Conservation (phyloP, 1,284 basidiomycete species). For the Schizopora paradoxa region DNA sequence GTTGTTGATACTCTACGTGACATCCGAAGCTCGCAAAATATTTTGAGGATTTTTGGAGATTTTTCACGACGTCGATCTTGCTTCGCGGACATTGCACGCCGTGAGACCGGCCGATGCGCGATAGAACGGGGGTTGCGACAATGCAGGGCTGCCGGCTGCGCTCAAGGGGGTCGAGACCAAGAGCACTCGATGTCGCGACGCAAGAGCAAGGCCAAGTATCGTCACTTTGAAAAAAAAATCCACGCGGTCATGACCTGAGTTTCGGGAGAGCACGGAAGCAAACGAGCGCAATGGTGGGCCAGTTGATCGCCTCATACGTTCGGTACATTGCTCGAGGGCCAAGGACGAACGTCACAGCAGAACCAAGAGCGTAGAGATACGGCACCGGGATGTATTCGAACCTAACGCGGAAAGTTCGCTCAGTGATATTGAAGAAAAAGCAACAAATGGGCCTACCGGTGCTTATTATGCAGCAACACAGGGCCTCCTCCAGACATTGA, state of each 20-base stretch:
- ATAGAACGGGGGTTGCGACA: neutral
- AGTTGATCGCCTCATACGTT: constrained; percentile 20
- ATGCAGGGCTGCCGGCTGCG: neutral
- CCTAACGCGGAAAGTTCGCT: constrained; percentile 3
- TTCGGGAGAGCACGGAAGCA: constrained; percentile 8
- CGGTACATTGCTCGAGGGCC: constrained; percentile 20
- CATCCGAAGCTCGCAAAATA: no score
- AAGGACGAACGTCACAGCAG: constrained; percentile 15
- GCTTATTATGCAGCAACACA: constrained; percentile 12
- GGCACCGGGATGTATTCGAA: constrained; percentile 7
- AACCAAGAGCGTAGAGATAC: constrained; percentile 12
- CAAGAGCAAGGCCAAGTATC: no score
- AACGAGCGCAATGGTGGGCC: constrained; percentile 20
- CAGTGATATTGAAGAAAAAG: neutral
- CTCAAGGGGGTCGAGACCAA: neutral
- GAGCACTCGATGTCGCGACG: no score
- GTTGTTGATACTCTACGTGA: no score
- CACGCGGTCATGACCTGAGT: neutral
- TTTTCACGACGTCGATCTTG: no score
- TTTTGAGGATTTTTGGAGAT: no score
- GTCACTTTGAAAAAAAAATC: neutral
- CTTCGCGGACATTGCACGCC: neutral
- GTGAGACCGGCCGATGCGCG: neutral
- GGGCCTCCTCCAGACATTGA: constrained; percentile 15
- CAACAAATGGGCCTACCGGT: constrained; percentile 1